phyloP scores from a whole-genome alignment of 345 rosid genomes.

The Durio zibethinus region DNA sequence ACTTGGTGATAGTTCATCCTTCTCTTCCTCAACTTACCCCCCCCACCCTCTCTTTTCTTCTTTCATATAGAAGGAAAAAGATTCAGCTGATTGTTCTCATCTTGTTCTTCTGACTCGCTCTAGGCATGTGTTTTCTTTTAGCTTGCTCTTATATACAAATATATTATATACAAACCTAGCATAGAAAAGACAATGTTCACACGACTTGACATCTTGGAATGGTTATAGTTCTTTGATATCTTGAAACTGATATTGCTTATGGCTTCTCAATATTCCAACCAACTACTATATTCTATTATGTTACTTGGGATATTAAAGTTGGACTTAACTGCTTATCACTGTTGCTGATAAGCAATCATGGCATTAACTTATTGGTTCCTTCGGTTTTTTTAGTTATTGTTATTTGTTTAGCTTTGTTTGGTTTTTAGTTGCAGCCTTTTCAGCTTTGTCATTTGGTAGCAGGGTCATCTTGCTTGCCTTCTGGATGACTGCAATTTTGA shows the following conservation, averaged over 20 bases:
- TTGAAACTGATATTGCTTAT: not conserved
- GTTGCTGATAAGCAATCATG: not conserved
- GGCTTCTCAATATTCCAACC: not conserved
- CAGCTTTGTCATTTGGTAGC: not conserved
- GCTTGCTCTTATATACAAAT: not conserved
- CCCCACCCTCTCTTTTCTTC: too few species aligned
- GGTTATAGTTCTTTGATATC: not conserved
- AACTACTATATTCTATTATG: not conserved
- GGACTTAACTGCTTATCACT: not conserved
- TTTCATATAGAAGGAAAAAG: not conserved
- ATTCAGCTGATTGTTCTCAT: not conserved
- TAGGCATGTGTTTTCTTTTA: not conserved
- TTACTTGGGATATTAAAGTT: not conserved
- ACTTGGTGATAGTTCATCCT: not conserved
- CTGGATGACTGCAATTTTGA: not conserved
- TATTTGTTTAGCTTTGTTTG: not conserved
- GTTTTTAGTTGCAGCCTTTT: not conserved
- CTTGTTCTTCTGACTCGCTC: not conserved
- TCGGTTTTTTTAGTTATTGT: not conserved
- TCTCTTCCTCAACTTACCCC: not conserved
- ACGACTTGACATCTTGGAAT: not conserved
- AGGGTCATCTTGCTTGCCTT: not conserved
- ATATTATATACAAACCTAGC: not conserved
- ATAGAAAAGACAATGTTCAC: not conserved
- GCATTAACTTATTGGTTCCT: not conserved